Conservation (phyloP, 805 yeast genomes). For the Wickerhamiella bombiphila region DNA sequence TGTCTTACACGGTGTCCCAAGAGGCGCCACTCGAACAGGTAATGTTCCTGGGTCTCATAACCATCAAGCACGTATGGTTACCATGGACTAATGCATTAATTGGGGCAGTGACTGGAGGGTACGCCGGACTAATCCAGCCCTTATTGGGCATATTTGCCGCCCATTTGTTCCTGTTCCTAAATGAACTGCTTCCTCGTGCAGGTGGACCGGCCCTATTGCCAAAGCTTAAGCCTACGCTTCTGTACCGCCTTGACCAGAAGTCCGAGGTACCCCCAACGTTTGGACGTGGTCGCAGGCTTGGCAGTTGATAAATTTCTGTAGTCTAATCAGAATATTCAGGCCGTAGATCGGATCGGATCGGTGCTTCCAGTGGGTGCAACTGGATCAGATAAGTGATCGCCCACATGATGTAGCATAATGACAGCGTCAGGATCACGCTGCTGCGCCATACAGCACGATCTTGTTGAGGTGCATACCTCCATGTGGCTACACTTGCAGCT, state of each 20-base stretch:
- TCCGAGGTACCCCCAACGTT: conserved; percentile 7
- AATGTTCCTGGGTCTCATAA: conserved; percentile 19
- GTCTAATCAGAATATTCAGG: conserved; percentile 38
- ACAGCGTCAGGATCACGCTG: conserved; percentile 48
- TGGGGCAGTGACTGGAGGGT: conserved; percentile 19
- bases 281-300: conserved; percentile 20
- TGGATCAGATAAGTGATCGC: conserved; percentile 81
- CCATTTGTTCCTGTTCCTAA: conserved; percentile 22
- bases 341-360: conserved; percentile 78
- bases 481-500: conserved; percentile 47
- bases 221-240: conserved; percentile 6
- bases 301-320: conserved; percentile 3
- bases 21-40: conserved; percentile 21
- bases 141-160: conserved; percentile 22
- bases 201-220: conserved; percentile 18
- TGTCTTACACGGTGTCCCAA: conserved; percentile 28
- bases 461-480: conserved; percentile 77
- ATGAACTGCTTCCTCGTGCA: conserved; percentile 19
- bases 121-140: conserved; percentile 15
- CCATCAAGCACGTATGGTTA: conserved; percentile 20
- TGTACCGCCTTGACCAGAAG: conserved; percentile 4
- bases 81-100: conserved; percentile 23
- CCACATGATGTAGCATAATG: conserved; percentile 81
- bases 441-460: conserved; percentile 57
- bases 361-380: conserved; percentile 81